Base-by-base conservation (phyloP, 2,329 filamentous ascomycete genomes). In the Uncinocarpus reesii region DNA sequence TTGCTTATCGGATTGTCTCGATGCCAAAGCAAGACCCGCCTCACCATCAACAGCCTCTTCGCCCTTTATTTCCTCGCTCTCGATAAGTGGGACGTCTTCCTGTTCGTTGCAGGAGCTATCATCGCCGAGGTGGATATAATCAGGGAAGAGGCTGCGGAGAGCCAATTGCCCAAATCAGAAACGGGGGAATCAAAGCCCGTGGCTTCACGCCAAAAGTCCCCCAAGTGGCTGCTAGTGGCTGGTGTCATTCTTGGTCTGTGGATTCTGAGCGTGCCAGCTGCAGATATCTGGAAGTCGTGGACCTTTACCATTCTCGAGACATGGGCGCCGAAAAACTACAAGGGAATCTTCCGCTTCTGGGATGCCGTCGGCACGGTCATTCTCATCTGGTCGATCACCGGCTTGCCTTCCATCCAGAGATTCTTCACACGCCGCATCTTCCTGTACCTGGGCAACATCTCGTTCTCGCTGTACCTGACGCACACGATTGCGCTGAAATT, bases 371-470 rank as follows among this genome's bases (percentile, higher is more conserved):
- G 43, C 23, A 46, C 43, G 11, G 55, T 66, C 18, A 49, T 71
- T 41, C 65, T 72, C 34, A 64, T 72, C 37, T 66, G 62, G 52
- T 64, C 63, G 44, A 67, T 69, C 49, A 68, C 67, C 48, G 65
- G 65, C 40, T 65, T 65, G 18, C 60, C 58, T 7, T 60, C 62
- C 8, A 60, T 72, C 32, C 68, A 71, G 45, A 61, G 60, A 42
- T 56, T 71, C 18, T 69, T 72, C 55, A 64, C 60, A 28, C 65
- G 65, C 43, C 57, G 59, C 0, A 32, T 71, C 4, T 66, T 68
- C 13, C 68, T 69, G 48, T 73, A 73, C 50, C 57, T 73, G 10
- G 71, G 71, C 49, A 69, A 67, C 40, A 69, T 72, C 49, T 71
- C 67, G 2, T 73, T 69, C 52, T 67, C 67, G 2, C 65, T 73